Base-by-base conservation (phyloP, 2,329 filamentous ascomycete species). In the Talaromyces sp. region DNA sequence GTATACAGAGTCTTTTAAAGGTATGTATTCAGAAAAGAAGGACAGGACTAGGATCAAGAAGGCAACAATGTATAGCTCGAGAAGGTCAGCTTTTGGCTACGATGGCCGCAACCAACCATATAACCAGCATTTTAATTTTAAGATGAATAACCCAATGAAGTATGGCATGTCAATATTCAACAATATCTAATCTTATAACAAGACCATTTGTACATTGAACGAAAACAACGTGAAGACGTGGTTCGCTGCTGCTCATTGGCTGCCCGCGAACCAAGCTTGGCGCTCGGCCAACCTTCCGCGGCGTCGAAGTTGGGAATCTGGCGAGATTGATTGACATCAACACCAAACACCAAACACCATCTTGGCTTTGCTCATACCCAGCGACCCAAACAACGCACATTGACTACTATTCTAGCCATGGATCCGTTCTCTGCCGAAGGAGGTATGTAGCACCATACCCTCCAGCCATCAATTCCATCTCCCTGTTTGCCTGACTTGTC, bases 361-460 rank as follows among this genome's bases (percentile, higher is more conserved):
- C 26, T 31, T 14, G 7, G 17, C 26, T 29, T 10, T n/a, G 24
- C 6, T n/a, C 43, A 52, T 52, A 26, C 24, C 24, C 17, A 27
- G 13, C 17, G 13, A 17, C 27, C 49, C 17, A 11, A 52, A 27
- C 49, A 14, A 52, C 10, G 29, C 27, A 55, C 53, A 9, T 35
- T 26, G 53, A 55, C 53, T 6, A 55, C 53, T 8, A 31, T 29
- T n/a, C 49, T n/a, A 52, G 38, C 54, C 59, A 85, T 85, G 82
- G 85, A 88, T 75, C 85, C 85, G 53, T 88, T 86, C 71, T 85
- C 84, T 61, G 78, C 83, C 66, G 85, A 87, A 76, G 84, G 84
- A 76, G 83, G 83, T 84, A 74, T 65, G 75, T 62, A 31, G 14
- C 54, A 55, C 8, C 6, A 51, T 17, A 19, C 46, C 29, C 8